phyloP scores from a whole-genome alignment of 495 filamentous ascomycete genomes.

The Penicillium bialowiezense region DNA sequence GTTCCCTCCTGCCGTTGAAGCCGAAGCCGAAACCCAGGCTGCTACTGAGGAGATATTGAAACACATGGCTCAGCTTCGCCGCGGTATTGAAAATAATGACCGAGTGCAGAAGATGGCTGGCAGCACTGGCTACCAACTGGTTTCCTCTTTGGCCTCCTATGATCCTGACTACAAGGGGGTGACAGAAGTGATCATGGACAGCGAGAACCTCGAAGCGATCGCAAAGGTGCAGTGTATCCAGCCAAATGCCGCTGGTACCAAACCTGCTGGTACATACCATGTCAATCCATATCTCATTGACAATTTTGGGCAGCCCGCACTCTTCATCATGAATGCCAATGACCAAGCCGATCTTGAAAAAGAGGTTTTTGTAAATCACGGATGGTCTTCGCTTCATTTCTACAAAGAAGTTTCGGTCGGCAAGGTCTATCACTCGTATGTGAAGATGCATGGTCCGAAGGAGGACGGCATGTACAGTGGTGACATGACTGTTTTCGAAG shows the following conservation, averaged over 20 bases:
- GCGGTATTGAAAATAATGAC: too few relatives aligned
- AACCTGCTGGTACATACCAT: constrained; percentile 65
- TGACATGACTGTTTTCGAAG: constrained; percentile 40
- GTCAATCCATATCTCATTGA: constrained; percentile 74
- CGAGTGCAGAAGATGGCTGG: too few relatives aligned
- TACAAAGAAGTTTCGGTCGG: constrained; percentile 58
- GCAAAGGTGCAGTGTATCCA: too few relatives aligned
- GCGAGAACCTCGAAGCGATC: constrained; percentile 65
- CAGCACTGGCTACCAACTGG: constrained; percentile 77
- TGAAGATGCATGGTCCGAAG: constrained; percentile 58
- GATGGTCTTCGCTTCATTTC: constrained; percentile 72
- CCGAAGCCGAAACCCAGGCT: too few relatives aligned
- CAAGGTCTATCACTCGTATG: constrained; percentile 68
- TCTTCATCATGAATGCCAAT: constrained; percentile 78
- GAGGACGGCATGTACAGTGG: constrained; percentile 28
- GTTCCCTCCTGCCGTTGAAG: too few relatives aligned
- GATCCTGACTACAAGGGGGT: constrained; percentile 65
- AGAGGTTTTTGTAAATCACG: constrained; percentile 73
- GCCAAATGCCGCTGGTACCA: constrained; percentile 63
- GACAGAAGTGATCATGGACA: constrained; percentile 73
- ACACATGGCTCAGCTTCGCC: too few relatives aligned
- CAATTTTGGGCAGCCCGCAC: constrained; percentile 57
- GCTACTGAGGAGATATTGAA: too few relatives aligned
- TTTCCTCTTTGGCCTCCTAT: constrained; percentile 67
- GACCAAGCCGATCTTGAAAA: constrained; percentile 68